A percentile compares a stretch with the other conserved stretches of the same genome.
phyloP scores from a whole-genome alignment of 306 rosid genomes.

The Neltuma alba region DNA sequence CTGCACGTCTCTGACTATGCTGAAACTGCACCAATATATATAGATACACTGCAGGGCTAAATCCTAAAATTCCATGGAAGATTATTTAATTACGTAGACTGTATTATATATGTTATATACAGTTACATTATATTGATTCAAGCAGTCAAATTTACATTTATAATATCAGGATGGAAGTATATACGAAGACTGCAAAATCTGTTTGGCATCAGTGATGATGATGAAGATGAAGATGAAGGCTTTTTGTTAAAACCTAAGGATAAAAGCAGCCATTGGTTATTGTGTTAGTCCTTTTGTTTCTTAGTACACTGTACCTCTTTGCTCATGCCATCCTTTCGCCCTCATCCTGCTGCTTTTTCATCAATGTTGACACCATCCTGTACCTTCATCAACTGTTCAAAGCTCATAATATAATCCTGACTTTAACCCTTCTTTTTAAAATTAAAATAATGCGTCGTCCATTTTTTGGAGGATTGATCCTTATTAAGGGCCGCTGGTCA shows the following conservation, averaged over 20 bases:
- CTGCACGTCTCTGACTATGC: neutral
- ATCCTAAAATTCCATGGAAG: neutral
- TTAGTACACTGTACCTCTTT: neutral
- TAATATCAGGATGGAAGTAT: neutral
- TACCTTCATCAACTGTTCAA: neutral
- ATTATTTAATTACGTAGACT: neutral
- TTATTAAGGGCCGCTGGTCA: too few relatives aligned
- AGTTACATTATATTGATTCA: too few relatives aligned
- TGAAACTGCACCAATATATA: neutral
- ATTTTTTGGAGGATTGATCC: too few relatives aligned
- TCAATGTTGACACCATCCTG: neutral
- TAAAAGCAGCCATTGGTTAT: neutral
- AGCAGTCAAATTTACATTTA: too few relatives aligned
- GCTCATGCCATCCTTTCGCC: neutral
- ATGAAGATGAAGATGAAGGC: neutral
- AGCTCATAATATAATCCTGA: neutral
- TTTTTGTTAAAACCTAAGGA: neutral
- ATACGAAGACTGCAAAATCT: neutral
- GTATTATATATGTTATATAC: too few relatives aligned
- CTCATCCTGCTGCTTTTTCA: neutral
- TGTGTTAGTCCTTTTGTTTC: constrained; percentile 4
- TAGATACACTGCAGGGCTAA: neutral
- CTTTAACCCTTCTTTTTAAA: neutral
- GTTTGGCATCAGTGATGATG: neutral
- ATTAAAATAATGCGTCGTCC: too few relatives aligned